Conservation (phyloP, 495 filamentous ascomycete genomes). For the Cercophora samala region DNA sequence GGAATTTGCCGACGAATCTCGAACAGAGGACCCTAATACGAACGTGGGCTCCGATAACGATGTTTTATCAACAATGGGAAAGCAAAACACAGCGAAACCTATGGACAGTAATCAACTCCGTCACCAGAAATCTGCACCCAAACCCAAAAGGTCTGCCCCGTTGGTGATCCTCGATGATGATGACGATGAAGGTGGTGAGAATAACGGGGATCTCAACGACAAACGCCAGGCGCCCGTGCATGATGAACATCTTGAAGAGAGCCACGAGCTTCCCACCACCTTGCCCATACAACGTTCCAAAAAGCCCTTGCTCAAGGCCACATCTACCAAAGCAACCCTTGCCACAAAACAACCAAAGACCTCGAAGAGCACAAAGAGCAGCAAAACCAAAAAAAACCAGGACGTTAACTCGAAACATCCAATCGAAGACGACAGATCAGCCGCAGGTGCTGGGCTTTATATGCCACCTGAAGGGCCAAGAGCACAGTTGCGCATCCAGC, state of each 20-base stretch:
- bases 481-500: slow-evolving; percentile 41
- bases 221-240: not conserved
- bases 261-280: not conserved
- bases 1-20: not conserved
- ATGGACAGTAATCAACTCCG: not conserved
- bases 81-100: not conserved
- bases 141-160: not conserved
- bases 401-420: not conserved
- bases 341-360: not conserved
- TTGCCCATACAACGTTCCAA: not conserved
- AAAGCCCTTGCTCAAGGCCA: not conserved
- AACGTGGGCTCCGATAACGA: not conserved
- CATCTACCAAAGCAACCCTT: not conserved
- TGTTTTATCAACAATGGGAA: not conserved
- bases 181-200: not conserved
- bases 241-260: not conserved
- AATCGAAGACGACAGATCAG: not conserved
- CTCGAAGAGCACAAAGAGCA: not conserved
- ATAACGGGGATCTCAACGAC: not conserved
- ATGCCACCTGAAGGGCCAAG: slow-evolving; percentile 27
- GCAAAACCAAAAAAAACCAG: not conserved
- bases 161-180: not conserved
- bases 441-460: not conserved
- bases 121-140: not conserved
- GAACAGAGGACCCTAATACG: not conserved